phyloP scores from a whole-genome alignment of 805 yeast species.

The Saturnispora sekii region DNA sequence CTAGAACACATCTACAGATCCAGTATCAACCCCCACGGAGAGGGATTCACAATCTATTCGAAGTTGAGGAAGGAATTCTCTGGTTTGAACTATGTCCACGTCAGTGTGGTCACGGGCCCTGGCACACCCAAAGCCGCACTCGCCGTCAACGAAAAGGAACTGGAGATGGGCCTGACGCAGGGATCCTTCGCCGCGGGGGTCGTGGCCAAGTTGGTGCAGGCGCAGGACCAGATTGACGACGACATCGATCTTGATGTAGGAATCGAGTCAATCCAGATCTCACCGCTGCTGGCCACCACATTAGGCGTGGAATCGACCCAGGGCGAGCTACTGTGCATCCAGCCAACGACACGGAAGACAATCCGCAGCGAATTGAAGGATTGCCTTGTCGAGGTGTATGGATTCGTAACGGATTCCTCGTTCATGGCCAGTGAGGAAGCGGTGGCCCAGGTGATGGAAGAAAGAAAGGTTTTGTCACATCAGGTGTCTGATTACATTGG shows the following conservation, averaged over 20 bases:
- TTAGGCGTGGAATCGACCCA: conserved; percentile 39
- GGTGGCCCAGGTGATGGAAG: not conserved
- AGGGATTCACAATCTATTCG: conserved; percentile 3
- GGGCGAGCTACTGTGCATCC: conserved; percentile 47
- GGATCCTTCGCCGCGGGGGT: conserved; percentile 8
- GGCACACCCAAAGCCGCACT: conserved; percentile 22
- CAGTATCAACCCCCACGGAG: not conserved
- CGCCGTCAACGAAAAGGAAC: conserved; percentile 9
- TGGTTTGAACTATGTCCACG: conserved; percentile 36
- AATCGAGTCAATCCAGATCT: not conserved
- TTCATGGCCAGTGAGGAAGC: conserved; percentile 5
- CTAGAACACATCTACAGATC: conserved; percentile 6
- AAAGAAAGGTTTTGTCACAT: conserved; percentile 15
- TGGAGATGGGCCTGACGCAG: conserved; percentile 11
- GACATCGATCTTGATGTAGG: conserved; percentile 7
- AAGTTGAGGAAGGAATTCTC: conserved; percentile 24
- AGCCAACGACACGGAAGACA: conserved; percentile 16
- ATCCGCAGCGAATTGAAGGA: conserved; percentile 3
- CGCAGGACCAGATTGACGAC: conserved; percentile 4
- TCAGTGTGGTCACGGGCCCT: conserved; percentile 46
- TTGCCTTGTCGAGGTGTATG: conserved; percentile 33
- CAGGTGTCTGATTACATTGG: conserved; percentile 13
- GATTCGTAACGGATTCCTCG: conserved; percentile 39
- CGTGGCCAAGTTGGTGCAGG: conserved; percentile 9
- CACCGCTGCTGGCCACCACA: conserved; percentile 37